Conservation (phyloP, 495 filamentous ascomycete species). For the Hypoxylon intermedium region DNA sequence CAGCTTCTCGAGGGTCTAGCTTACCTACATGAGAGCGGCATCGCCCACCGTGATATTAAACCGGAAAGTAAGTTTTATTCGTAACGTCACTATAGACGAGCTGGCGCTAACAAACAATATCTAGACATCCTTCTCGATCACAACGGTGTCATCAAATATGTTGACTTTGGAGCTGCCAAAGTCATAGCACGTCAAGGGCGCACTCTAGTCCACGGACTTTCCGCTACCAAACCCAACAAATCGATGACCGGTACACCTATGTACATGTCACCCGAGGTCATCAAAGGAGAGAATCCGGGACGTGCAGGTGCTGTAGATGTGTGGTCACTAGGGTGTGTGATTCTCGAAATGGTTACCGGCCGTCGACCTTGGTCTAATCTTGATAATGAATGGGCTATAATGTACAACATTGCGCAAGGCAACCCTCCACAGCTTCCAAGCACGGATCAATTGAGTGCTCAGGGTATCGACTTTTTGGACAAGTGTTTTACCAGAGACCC, state of each 20-base stretch:
- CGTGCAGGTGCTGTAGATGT: slow-evolving; percentile 91
- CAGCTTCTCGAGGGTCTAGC: slow-evolving; percentile 95
- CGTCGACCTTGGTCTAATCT: slow-evolving; percentile 94
- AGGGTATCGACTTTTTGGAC: slow-evolving; percentile 86
- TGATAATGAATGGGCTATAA: slow-evolving; percentile 99
- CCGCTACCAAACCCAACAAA: slow-evolving; percentile 74
- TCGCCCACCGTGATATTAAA: slow-evolving; percentile 97
- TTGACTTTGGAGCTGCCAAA: slow-evolving; percentile 97
- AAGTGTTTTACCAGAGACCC: slow-evolving; percentile 91
- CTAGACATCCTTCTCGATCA: slow-evolving; percentile 95
- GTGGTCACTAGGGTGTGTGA: slow-evolving; percentile 96
- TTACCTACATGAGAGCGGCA: slow-evolving; percentile 87
- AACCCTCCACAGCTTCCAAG: slow-evolving; percentile 85
- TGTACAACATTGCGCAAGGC: slow-evolving; percentile 99
- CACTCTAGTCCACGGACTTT: slow-evolving; percentile 71
- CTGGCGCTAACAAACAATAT: slow-evolving; percentile 7
- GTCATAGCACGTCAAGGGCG: slow-evolving; percentile 94
- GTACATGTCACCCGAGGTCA: slow-evolving; percentile 99
- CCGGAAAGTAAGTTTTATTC: slow-evolving; percentile 77
- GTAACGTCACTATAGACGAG: neutral
- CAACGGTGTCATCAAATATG: slow-evolving; percentile 98
- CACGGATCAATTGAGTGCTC: slow-evolving; percentile 79
- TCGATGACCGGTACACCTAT: slow-evolving; percentile 98
- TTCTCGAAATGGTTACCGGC: slow-evolving; percentile 97
- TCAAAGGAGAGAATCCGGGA: slow-evolving; percentile 79